A percentile compares a stretch with the other conserved stretches of the same genome.
Conservation (phyloP, 2,329 filamentous ascomycete species). For the Chrysoporthe cubensis region DNA sequence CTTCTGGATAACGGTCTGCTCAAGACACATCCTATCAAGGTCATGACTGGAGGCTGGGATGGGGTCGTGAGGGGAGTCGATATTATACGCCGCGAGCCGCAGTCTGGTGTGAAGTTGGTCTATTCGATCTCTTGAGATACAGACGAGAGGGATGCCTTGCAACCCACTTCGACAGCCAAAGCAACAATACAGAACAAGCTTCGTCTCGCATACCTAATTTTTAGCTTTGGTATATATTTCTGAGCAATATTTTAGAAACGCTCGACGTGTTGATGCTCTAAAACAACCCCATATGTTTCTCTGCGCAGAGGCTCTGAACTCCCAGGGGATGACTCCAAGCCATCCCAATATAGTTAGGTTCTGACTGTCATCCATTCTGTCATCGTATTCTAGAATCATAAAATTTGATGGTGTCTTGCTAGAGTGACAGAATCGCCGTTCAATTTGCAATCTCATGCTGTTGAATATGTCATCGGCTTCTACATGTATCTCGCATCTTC, state of each 20-base stretch:
- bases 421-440: neutral
- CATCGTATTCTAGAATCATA: too few species aligned
- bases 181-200: too few species aligned
- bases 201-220: too few species aligned
- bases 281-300: too few species aligned
- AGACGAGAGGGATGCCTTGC: neutral
- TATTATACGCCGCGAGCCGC: neutral
- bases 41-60: neutral
- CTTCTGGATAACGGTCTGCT: neutral
- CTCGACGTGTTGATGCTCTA: too few species aligned
- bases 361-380: too few species aligned
- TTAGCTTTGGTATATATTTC: too few species aligned
- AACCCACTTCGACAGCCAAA: neutral
- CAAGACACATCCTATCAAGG: constrained; percentile 5
- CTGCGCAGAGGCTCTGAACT: too few species aligned
- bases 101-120: neutral
- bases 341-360: too few species aligned
- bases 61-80: neutral
- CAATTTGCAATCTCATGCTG: neutral
- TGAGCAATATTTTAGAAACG: too few species aligned
- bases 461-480: neutral
- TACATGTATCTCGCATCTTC: neutral
- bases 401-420: too few species aligned
- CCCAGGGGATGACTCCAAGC: too few species aligned
- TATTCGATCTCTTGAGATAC: neutral